Percentiles rank a stretch among this genome's conserved stretches.
These are phyloP conservation scores for Pseudodiploospora longispora DNA, from an alignment of 2,329 filamentous ascomycete species.

Conservation along the genomic window DNA sequence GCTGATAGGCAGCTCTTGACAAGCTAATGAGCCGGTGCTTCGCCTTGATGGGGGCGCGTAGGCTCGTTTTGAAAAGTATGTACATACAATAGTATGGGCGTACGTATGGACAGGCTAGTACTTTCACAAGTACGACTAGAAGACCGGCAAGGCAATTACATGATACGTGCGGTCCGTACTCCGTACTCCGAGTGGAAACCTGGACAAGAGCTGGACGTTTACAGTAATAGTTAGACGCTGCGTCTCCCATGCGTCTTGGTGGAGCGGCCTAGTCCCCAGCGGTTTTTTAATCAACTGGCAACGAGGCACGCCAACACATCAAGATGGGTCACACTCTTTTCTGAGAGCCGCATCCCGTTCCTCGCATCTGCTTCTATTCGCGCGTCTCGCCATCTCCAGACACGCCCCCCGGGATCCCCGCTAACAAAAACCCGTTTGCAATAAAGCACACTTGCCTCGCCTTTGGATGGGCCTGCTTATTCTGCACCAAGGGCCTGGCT, in stretches of 20 bases:
- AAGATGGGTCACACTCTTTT: slow-evolving; percentile 59
- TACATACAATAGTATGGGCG: too few species aligned
- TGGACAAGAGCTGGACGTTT: slow-evolving; percentile 32
- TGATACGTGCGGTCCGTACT: too few species aligned
- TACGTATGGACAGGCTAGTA: too few species aligned
- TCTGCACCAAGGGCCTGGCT: slow-evolving; percentile 29
- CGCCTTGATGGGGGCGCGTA: too few species aligned
- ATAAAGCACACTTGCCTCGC: slow-evolving; percentile 59
- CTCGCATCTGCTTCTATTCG: slow-evolving; percentile 45
- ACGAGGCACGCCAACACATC: slow-evolving; percentile 87
- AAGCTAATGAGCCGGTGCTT: too few species aligned
- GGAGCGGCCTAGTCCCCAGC: slow-evolving; percentile 54
- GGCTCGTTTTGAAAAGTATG: too few species aligned
- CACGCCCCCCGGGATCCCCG: slow-evolving; percentile 40
- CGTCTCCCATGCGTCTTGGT: slow-evolving; percentile 27
- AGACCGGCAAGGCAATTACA: too few species aligned
- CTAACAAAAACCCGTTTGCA: slow-evolving; percentile 42
- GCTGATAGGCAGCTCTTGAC: too few species aligned
- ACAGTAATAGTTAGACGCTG: slow-evolving; percentile 26
- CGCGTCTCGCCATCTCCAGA: slow-evolving; percentile 29
- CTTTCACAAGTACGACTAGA: too few species aligned
- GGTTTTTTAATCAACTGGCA: slow-evolving; percentile 66
- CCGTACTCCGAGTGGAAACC: too few species aligned
- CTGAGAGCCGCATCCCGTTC: slow-evolving; percentile 56
- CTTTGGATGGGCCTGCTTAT: slow-evolving; percentile 39